A percentile compares a stretch with the other conserved stretches of the same genome.
Evolutionary conservation across 176 grass and related monocot genomes (phyloP).

Genomic region (Chloris gayana): DNA sequence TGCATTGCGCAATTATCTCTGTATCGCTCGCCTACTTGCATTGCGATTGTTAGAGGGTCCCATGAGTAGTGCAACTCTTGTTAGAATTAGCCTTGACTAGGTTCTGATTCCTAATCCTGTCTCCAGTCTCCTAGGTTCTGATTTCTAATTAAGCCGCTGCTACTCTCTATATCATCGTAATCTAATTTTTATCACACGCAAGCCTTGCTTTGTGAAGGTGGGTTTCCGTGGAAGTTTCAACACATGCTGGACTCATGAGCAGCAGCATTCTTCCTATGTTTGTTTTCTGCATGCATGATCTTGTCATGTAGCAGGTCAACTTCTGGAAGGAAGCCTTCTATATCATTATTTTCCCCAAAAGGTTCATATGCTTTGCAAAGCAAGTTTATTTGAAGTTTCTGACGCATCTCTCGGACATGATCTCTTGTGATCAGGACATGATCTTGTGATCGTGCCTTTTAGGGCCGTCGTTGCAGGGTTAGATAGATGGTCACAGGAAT

Average conservation of each 20-base stretch:
- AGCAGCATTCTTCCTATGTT: neutral
- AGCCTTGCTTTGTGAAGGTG: neutral
- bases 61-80: conserved; percentile 29
- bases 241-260: neutral
- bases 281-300: neutral
- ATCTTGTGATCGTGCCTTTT: conserved; percentile 15
- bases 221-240: conserved; percentile 1
- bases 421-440: too few species aligned
- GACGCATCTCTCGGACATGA: conserved; percentile 6
- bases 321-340: neutral
- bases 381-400: conserved; percentile 36
- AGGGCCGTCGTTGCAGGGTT: conserved; percentile 24
- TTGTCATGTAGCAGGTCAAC: conserved; percentile 31
- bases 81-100: conserved; percentile 8
- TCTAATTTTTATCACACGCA: neutral
- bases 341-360: neutral
- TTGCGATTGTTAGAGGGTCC: conserved; percentile 6
- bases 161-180: neutral
- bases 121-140: conserved; percentile 11
- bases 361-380: neutral
- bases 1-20: neutral
- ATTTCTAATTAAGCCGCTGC: neutral
- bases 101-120: neutral
- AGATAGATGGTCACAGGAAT: conserved; percentile 26
- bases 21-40: neutral